Percentiles rank a stretch among this genome's conserved stretches.
Evolutionary conservation across 192 early-diverging fungal genomes (phyloP).

Genomic region (Rhizoclosmatium globosum): DNA sequence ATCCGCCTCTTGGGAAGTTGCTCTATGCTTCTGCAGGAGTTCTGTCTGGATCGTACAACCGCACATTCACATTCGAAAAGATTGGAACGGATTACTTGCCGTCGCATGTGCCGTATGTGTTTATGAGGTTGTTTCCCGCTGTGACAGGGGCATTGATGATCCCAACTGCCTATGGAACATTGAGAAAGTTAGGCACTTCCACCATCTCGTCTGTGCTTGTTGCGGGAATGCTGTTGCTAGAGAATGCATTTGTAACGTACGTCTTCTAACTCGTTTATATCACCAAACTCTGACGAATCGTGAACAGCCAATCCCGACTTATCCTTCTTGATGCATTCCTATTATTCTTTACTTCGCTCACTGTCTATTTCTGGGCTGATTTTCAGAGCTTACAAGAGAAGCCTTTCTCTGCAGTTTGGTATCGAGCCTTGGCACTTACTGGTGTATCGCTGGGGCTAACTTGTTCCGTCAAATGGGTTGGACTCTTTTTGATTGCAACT

Average conservation of each 20-base stretch:
- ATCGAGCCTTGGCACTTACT: conserved; percentile 4
- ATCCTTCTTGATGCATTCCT: conserved; percentile 62
- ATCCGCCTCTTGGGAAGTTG: conserved; percentile 59
- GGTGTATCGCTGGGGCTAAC: conserved; percentile 55
- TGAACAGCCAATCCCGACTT: conserved; percentile 52
- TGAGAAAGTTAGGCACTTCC: conserved; percentile 55
- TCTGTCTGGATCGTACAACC: conserved; percentile 49
- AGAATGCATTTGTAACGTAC: conserved; percentile 42
- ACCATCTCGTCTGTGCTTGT: conserved; percentile 44
- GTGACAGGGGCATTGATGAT: conserved; percentile 78
- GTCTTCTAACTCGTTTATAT: neutral
- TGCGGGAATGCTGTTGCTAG: conserved; percentile 53
- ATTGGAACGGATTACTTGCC: conserved; percentile 89
- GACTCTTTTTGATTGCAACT: conserved; percentile 59
- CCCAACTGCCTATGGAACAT: conserved; percentile 59
- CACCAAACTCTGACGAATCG: neutral
- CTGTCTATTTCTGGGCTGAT: conserved; percentile 51
- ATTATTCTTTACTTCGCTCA: conserved; percentile 58
- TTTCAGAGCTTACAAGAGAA: conserved; percentile 52
- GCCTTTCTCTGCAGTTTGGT: conserved; percentile 57
- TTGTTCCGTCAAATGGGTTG: conserved; percentile 64
- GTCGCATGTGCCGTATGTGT: conserved; percentile 89
- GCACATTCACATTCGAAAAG: conserved; percentile 61
- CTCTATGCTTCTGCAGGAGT: conserved; percentile 52
- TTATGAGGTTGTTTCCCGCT: conserved; percentile 81